These are phyloP conservation scores for Eremochloa ophiuroides DNA, from an alignment of 176 grass and related monocot genomes.

Conservation along the genomic window DNA sequence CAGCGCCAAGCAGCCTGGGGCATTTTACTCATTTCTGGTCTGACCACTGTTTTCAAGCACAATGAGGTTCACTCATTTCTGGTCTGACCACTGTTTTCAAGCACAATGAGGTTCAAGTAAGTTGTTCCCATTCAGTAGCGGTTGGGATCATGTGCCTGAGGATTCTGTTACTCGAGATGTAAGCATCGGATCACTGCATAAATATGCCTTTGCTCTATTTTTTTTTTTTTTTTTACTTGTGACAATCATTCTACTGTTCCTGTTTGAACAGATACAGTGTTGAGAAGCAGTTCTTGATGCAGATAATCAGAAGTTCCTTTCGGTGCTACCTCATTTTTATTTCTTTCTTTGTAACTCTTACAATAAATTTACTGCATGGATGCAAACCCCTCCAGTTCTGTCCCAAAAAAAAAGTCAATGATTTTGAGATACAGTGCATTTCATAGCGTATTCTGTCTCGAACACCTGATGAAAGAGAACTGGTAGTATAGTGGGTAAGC, in stretches of 20 bases:
- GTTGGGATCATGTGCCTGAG: slow-evolving; percentile 72
- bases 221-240: not conserved
- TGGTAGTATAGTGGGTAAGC: not conserved
- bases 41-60: slow-evolving; percentile 49
- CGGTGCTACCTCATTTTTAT: too few relatives aligned
- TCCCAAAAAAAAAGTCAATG: slow-evolving; percentile 14
- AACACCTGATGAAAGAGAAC: not conserved
- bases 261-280: slow-evolving; percentile 60
- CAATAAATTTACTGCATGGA: too few relatives aligned
- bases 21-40: slow-evolving; percentile 67
- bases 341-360: too few relatives aligned
- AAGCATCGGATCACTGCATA: slow-evolving; percentile 11
- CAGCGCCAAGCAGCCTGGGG: slow-evolving; percentile 69
- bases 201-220: not conserved
- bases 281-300: slow-evolving; percentile 77
- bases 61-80: slow-evolving; percentile 63
- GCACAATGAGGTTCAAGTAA: slow-evolving; percentile 59
- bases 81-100: slow-evolving; percentile 46
- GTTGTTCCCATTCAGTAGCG: slow-evolving; percentile 72
- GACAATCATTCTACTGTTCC: not conserved
- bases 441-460: not conserved
- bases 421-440: not conserved
- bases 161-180: slow-evolving; percentile 68
- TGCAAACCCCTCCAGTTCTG: too few relatives aligned
- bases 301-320: too few relatives aligned